Evolutionary conservation across 768 basidiomycete genomes (phyloP).

Genomic region (Amanita molliuscula): DNA sequence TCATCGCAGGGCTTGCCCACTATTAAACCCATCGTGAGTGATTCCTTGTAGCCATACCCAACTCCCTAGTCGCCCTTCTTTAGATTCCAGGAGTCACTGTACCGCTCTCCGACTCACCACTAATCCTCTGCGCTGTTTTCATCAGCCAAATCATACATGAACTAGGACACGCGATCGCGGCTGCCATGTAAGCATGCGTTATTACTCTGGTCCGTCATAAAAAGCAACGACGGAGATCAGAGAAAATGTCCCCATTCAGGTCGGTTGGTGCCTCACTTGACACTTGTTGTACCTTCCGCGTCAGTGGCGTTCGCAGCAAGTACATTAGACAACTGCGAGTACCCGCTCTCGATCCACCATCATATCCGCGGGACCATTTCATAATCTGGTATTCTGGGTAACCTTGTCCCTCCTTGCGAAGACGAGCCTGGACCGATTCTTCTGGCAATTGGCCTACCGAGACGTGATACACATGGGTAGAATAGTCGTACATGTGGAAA

Average conservation of each 20-base stretch:
- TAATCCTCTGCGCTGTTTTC: conserved; percentile 53
- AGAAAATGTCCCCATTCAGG: conserved; percentile 49
- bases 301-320: conserved; percentile 53
- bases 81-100: conserved; percentile 81
- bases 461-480: conserved; percentile 43
- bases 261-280: conserved; percentile 53
- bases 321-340: conserved; percentile 26
- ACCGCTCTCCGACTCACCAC: conserved; percentile 59
- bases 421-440: conserved; percentile 18
- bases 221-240: conserved; percentile 23
- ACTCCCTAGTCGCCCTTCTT: conserved; percentile 6
- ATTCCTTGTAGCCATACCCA: neutral
- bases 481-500: conserved; percentile 43
- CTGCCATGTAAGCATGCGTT: conserved; percentile 48
- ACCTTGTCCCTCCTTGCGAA: conserved; percentile 29
- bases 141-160: conserved; percentile 70
- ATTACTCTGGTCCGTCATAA: neutral
- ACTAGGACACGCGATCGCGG: conserved; percentile 67
- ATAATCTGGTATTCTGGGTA: conserved; percentile 58
- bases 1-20: conserved; percentile 2
- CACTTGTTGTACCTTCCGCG: conserved; percentile 59
- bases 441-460: conserved; percentile 34
- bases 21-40: conserved; percentile 25
- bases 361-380: conserved; percentile 65
- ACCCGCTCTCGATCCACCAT: conserved; percentile 45